Evolutionary conservation across 2,329 filamentous ascomycete species (phyloP).

Genomic region (Keithomyces neogunnii): DNA sequence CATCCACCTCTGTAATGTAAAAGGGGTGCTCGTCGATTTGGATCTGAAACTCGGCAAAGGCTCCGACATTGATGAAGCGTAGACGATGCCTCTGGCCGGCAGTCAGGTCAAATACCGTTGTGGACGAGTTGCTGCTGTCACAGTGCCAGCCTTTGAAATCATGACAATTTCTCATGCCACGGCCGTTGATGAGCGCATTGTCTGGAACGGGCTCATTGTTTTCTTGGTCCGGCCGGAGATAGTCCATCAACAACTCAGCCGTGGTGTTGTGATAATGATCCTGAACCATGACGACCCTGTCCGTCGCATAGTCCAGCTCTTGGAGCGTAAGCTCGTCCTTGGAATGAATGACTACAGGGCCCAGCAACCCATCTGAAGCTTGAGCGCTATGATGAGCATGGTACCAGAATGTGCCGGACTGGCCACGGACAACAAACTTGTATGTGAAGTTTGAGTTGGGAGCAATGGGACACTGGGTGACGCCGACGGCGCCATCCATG

Average conservation of each 20-base stretch:
- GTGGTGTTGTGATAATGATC: conserved; percentile 63
- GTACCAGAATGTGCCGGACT: conserved; percentile 47
- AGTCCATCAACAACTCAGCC: conserved; percentile 40
- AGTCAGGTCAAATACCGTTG: conserved; percentile 37
- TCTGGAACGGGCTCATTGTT: conserved; percentile 59
- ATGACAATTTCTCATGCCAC: conserved; percentile 23
- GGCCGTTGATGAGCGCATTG: conserved; percentile 54
- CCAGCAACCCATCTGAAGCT: conserved; percentile 60
- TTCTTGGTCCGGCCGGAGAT: conserved; percentile 45
- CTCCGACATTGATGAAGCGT: conserved; percentile 61
- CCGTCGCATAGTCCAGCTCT: conserved; percentile 26
- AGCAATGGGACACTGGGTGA: conserved; percentile 59
- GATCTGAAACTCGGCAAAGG: conserved; percentile 64
- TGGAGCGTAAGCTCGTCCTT: conserved; percentile 29
- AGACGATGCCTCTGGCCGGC: conserved; percentile 53
- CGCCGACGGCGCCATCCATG: conserved; percentile 64
- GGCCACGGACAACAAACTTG: conserved; percentile 51
- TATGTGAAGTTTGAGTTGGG: conserved; percentile 57
- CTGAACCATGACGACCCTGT: conserved; percentile 58
- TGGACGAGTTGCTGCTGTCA: conserved; percentile 27
- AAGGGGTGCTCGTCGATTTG: conserved; percentile 60
- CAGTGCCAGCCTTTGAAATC: conserved; percentile 33
- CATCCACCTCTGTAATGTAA: conserved; percentile 61
- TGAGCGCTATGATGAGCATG: conserved; percentile 59
- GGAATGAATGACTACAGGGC: conserved; percentile 58